These are phyloP conservation scores for Phytopythium sindhum DNA, from an alignment of 352 stramenopile genomes.

Conservation along the genomic window DNA sequence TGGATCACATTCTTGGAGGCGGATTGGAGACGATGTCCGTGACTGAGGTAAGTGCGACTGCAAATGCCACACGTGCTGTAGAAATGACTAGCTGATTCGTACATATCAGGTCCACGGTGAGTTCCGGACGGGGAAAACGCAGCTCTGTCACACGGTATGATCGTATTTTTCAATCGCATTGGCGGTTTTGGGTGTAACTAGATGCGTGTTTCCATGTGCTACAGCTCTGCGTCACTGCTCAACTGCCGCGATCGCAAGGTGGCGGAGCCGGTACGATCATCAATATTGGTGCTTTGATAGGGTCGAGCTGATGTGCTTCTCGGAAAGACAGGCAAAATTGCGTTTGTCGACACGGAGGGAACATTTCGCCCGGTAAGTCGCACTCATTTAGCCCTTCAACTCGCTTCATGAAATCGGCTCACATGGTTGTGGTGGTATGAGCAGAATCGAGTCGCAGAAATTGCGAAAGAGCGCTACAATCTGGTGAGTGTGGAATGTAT, in stretches of 20 bases:
- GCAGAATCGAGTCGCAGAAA: slow-evolving; percentile 77
- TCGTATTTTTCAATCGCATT: not conserved
- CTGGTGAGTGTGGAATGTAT: slow-evolving; percentile 26
- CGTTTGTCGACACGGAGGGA: slow-evolving; percentile 90
- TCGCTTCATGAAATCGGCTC: not conserved
- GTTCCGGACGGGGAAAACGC: slow-evolving; percentile 94
- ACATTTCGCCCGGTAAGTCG: slow-evolving; percentile 83
- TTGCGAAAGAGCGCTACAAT: slow-evolving; percentile 80
- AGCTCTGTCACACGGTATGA: slow-evolving; percentile 89
- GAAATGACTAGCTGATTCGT: not conserved
- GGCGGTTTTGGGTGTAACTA: not conserved
- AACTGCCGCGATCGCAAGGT: slow-evolving; percentile 83
- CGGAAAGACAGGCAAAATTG: slow-evolving; percentile 59
- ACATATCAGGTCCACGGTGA: slow-evolving; percentile 81
- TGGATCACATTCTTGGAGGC: slow-evolving; percentile 84
- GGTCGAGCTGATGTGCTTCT: not conserved
- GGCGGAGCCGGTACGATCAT: slow-evolving; percentile 62
- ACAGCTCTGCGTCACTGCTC: slow-evolving; percentile 71
- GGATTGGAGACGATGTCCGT: slow-evolving; percentile 90
- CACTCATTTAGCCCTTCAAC: not conserved
- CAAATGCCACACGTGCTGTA: not conserved
- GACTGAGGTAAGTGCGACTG: slow-evolving; percentile 66
- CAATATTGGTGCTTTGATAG: not conserved
- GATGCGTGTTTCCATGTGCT: not conserved
- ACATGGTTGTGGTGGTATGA: not conserved